Percentiles rank a stretch among this genome's conserved stretches.
phyloP scores from a whole-genome alignment of 2,329 filamentous ascomycete genomes.

The Trematosphaeria pertusa region DNA sequence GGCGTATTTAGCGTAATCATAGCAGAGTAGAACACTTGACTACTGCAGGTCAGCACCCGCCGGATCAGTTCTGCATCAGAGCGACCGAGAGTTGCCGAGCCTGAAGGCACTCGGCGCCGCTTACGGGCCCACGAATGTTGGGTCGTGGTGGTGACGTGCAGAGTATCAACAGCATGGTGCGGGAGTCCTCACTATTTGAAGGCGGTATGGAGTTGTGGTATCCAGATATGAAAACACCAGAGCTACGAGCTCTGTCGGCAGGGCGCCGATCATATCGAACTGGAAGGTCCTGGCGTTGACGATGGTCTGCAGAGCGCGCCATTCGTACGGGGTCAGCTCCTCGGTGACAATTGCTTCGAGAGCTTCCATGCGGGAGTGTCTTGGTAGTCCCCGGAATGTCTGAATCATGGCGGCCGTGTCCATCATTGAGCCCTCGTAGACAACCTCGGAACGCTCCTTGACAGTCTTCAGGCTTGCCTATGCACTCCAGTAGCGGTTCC shows the following conservation, averaged over 20 bases:
- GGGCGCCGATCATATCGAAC: slow-evolving; percentile 41
- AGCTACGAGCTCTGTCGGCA: slow-evolving; percentile 49
- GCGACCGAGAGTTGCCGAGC: too few relatives aligned
- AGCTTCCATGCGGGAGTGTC: slow-evolving; percentile 25
- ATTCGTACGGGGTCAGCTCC: slow-evolving; percentile 40
- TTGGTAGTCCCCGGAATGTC: slow-evolving; percentile 27
- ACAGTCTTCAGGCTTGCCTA: too few relatives aligned
- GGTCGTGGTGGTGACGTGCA: too few relatives aligned
- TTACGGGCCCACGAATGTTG: too few relatives aligned
- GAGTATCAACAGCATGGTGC: too few relatives aligned
- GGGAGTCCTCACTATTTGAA: slow-evolving; percentile 40
- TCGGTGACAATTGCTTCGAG: slow-evolving; percentile 29
- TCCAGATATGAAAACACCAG: slow-evolving; percentile 45
- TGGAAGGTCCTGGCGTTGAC: slow-evolving; percentile 32
- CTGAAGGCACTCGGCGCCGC: too few relatives aligned
- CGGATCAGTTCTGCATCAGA: too few relatives aligned
- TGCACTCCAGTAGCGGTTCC: too few relatives aligned
- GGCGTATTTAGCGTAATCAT: slow-evolving; percentile 3
- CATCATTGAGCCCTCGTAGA: too few relatives aligned
- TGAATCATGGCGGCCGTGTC: slow-evolving; percentile 16
- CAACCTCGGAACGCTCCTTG: too few relatives aligned
- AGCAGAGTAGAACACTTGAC: background rate
- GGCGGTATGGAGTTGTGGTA: slow-evolving; percentile 31
- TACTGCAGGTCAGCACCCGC: too few relatives aligned
- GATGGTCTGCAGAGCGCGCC: slow-evolving; percentile 28